Base-by-base conservation (phyloP, 306 rosid species). In the Quercus bicolor region DNA sequence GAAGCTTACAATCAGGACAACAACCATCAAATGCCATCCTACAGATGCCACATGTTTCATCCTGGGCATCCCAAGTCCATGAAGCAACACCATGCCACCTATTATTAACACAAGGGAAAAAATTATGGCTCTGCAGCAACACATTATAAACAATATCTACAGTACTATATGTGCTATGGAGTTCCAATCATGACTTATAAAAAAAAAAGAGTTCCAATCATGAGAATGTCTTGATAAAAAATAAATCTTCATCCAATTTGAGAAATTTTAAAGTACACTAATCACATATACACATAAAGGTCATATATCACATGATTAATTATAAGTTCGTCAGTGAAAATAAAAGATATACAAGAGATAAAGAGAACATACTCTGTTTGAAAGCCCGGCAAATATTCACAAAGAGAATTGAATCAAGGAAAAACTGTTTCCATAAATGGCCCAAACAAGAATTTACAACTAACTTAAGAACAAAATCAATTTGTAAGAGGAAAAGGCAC, bases 1-100 rank as follows among this genome's bases (percentile, higher is more conserved):
- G 98, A 81, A 92, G 97, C 80, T 92, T 91, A 83, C 97, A 94
- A 79, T 92, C 97, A 78, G 93, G 95, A 84, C 97, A 94, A 75
- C 97, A 92, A 73, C 98, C 98, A 87, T 92, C 97, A 83, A 94
- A 92, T 55, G 98, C 95, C 98, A 94, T 92, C 82, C 97, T 88
- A 85, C 97, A 94, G 65, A 94, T 94, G 68, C 98, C 97, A 70
- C 97, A 91, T 1, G 97, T 91, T 81, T 92, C 98, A 74, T 92
- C 97, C 57, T 89, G 95, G 3, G 97, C 97, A 86, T 92, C 94
- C 97, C 98, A 92, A 40, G 98, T 94, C 98, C 98, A 94, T 0
- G 95, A 91, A 76, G 98, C 93, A 78, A 92, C 85, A 73, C 88
- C 93, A 88, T 91, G 97, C 97, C 98, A 92, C 83, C 97, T 92